These are phyloP conservation scores for Pestalotiopsis fici DNA, from an alignment of 2,329 filamentous ascomycete genomes.

Conservation along the genomic window DNA sequence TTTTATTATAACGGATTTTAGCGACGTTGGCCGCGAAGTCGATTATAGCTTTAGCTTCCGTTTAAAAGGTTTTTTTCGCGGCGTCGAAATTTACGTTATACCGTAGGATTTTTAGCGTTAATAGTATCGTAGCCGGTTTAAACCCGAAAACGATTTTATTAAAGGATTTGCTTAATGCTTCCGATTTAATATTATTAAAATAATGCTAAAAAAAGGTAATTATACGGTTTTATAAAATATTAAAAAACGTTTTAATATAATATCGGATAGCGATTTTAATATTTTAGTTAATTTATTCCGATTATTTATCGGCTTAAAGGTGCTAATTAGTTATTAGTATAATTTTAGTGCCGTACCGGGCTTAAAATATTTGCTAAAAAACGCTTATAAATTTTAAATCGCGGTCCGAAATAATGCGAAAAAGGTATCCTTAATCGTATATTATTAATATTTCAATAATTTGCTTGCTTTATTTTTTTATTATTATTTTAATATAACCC, in stretches of 20 bases:
- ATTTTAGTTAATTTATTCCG: neutral
- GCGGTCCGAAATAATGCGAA: neutral
- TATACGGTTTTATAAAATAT: neutral
- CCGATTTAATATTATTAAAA: neutral
- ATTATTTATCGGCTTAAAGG: neutral
- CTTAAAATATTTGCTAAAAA: neutral
- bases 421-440: neutral
- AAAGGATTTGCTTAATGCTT: neutral
- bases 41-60: neutral
- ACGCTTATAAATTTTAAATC: neutral
- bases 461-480: neutral
- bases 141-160: neutral
- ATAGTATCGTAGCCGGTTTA: neutral
- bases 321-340: neutral
- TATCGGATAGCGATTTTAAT: neutral
- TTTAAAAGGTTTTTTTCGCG: neutral
- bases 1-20: neutral
- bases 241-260: neutral
- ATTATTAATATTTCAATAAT: neutral
- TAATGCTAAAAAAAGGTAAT: neutral
- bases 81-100: neutral
- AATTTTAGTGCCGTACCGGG: neutral
- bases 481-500: neutral
- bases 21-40: neutral
- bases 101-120: neutral